Evolutionary conservation across 306 rosid genomes (phyloP).

Genomic region (Cyclanthera cordifolia): DNA sequence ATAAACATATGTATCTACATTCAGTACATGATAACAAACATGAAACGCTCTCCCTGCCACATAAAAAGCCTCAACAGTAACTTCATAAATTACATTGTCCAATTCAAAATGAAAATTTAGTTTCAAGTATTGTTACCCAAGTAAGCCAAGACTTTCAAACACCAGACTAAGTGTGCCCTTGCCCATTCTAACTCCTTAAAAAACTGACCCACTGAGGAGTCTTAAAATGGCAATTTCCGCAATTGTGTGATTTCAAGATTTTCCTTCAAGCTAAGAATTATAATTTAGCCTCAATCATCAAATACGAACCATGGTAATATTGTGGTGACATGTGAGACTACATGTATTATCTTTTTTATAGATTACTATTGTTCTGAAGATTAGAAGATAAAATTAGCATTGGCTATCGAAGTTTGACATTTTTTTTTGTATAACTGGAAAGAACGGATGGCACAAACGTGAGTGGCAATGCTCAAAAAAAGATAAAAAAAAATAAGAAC

Average conservation of each 20-base stretch:
- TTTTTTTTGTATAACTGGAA: not conserved
- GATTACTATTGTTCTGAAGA: not conserved
- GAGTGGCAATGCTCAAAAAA: not conserved
- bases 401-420: not conserved
- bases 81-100: not conserved
- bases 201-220: not conserved
- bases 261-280: not conserved
- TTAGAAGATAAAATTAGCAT: not conserved
- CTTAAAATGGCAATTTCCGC: not conserved
- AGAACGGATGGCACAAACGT: not conserved
- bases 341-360: not conserved
- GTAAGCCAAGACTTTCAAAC: slow-evolving; percentile 1
- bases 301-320: not conserved
- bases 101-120: not conserved
- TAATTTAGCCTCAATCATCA: not conserved
- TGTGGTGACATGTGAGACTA: not conserved
- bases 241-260: not conserved
- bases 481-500: not conserved
- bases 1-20: not conserved
- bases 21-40: not conserved
- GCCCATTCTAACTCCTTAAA: not conserved
- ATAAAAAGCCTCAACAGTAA: not conserved
- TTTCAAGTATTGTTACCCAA: not conserved
- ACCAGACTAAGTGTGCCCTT: not conserved
- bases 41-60: not conserved